Conservation (phyloP, 225 moss, liverwort and hornwort species). For the Lunularia cruciata region DNA sequence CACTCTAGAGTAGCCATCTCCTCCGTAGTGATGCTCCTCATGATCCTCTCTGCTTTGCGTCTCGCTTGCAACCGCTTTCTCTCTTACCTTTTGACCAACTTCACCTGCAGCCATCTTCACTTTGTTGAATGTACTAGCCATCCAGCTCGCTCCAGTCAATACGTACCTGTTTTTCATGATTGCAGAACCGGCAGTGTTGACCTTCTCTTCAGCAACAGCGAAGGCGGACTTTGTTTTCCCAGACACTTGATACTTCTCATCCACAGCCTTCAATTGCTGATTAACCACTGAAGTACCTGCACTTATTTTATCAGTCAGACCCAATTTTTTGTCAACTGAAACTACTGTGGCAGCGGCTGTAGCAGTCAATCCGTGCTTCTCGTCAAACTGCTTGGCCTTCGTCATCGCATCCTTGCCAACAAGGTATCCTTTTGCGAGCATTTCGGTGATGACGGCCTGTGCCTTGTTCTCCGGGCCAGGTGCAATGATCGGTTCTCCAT, state of each 20-base stretch:
- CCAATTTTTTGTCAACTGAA: conserved; percentile 73
- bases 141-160: conserved; percentile 84
- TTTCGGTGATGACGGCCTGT: conserved; percentile 61
- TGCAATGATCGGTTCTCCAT: conserved; percentile 26
- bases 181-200: conserved; percentile 79
- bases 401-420: conserved; percentile 69
- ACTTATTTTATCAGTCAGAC: conserved; percentile 76
- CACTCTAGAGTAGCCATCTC: conserved; percentile 44
- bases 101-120: conserved; percentile 82
- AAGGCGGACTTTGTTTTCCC: conserved; percentile 83
- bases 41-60: conserved; percentile 39
- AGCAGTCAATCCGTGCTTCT: conserved; percentile 85
- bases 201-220: conserved; percentile 81
- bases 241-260: conserved; percentile 88
- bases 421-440: conserved; percentile 64
- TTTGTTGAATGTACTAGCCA: conserved; percentile 71
- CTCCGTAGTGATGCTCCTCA: conserved; percentile 28
- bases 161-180: conserved; percentile 83
- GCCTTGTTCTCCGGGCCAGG: conserved; percentile 53
- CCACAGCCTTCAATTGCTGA: conserved; percentile 85
- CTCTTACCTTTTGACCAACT: conserved; percentile 72
- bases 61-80: conserved; percentile 54
- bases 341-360: conserved; percentile 56
- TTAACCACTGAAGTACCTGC: conserved; percentile 81
- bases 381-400: conserved; percentile 81